phyloP scores from a whole-genome alignment of 805 yeast genomes.

The Wickerhamiella azymoides region DNA sequence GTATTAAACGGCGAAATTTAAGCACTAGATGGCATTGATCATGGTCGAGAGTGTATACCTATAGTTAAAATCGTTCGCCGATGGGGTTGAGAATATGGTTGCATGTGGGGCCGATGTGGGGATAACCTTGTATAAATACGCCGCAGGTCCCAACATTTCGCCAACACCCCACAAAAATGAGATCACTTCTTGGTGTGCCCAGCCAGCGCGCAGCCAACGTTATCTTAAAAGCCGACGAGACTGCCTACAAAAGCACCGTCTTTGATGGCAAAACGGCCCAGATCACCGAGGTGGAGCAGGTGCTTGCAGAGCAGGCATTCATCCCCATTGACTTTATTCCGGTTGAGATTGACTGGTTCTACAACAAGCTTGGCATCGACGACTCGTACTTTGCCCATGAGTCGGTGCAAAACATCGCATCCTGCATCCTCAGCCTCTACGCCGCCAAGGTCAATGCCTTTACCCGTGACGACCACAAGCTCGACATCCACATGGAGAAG shows the following conservation, averaged over 20 bases:
- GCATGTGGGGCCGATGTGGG: not conserved
- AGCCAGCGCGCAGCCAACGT: constrained; percentile 19
- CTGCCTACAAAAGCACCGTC: constrained; percentile 60
- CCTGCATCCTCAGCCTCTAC: constrained; percentile 76
- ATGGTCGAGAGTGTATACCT: not conserved
- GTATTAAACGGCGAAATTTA: not conserved
- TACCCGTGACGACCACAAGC: constrained; percentile 42
- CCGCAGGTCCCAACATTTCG: not conserved
- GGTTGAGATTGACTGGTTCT: constrained; percentile 80
- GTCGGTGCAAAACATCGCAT: constrained; percentile 61
- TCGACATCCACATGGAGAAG: constrained; percentile 63
- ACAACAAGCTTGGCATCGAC: constrained; percentile 74
- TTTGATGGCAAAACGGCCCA: constrained; percentile 75
- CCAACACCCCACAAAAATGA: not conserved
- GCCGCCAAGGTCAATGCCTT: constrained; percentile 87
- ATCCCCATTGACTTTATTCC: constrained; percentile 81
- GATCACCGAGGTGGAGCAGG: constrained; percentile 64
- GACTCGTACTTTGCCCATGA: constrained; percentile 86
- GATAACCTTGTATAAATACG: not conserved
- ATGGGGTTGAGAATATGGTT: not conserved
- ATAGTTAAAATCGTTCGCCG: not conserved
- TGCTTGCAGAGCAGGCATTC: constrained; percentile 69
- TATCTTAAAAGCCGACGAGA: constrained; percentile 12
- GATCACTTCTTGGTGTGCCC: constrained; percentile 20
- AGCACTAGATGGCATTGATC: not conserved